Base-by-base conservation (phyloP, 2,329 filamentous ascomycete species). In the Penicillium freii region DNA sequence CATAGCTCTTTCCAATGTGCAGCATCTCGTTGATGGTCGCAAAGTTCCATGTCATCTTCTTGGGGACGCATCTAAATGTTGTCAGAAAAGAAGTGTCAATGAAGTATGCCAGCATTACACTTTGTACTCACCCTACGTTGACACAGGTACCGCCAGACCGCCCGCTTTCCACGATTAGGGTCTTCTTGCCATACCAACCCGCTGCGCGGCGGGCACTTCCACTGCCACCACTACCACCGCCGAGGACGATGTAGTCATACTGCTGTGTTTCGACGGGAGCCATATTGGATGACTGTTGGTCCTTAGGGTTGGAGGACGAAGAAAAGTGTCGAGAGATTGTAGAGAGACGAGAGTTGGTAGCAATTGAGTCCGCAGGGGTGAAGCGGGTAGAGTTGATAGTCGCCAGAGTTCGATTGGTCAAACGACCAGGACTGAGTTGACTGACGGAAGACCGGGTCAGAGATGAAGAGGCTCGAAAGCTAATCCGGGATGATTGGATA, bases 211-310 rank as follows among this genome's bases (percentile, higher is more conserved):
- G 75, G 45, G 76, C 78, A 53, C 79, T 77, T 54, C 77, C 80
- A 61, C 77, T 78, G 38, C 81, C 81, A 60, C 80, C 81, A 60
- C 78, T 80, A 49, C 81, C 81, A 63, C 81, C 81, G 56, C 81
- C 81, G 63, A 83, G 77, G 56, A 83, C 80, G 55, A 84, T 80
- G 62, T 81, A 83, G 65, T 84, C 81, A 66, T 81, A 83, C 56
- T 77, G 74, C 59, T 78, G 76, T 25, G 73, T 69, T 39, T 73
- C 70, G 7, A 77, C 72, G 25, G 80, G 79, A 58, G 78, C 74
- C 79, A 81, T 81, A 54, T 60, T 69, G 33, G 70, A 69, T n/a
- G 61, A 43, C 19, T 45, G 34, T 5, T 65, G 59, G n/a, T 61
- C 56, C n/a, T 62, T 39, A 4, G 50, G 31, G 5, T 51, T 45